A percentile compares a stretch with the other conserved stretches of the same genome.
phyloP scores from a whole-genome alignment of 2,329 filamentous ascomycete genomes.

The Paecilomyces variotii region DNA sequence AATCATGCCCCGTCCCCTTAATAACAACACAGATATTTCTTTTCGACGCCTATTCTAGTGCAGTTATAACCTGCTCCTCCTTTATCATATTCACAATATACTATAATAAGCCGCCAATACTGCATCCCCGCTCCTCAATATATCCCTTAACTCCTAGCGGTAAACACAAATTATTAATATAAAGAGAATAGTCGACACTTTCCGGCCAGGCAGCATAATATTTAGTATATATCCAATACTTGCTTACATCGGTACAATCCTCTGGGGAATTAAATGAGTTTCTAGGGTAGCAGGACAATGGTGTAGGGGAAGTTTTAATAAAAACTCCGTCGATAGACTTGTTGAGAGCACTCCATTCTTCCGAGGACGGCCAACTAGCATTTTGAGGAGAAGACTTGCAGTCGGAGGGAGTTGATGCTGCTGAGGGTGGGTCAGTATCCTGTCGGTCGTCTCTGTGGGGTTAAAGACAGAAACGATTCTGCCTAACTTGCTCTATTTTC shows the following conservation, averaged over 20 bases:
- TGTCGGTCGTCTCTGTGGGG: no score
- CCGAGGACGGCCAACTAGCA: constrained; percentile 9
- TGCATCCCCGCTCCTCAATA: constrained; percentile 16
- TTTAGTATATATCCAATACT: constrained; percentile 19
- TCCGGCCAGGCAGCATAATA: constrained; percentile 26
- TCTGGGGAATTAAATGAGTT: constrained; percentile 18
- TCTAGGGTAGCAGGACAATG: constrained; percentile 23
- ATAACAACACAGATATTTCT: constrained; percentile 18
- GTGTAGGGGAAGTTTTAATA: constrained; percentile 16
- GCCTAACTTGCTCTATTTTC: no score
- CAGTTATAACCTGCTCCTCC: constrained; percentile 18
- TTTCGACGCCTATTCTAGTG: constrained; percentile 16
- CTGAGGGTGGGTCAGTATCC: no score
- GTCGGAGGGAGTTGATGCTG: no score
- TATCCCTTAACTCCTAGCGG: constrained; percentile 19
- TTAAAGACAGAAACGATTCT: no score
- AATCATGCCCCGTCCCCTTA: constrained; percentile 13
- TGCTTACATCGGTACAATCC: constrained; percentile 15
- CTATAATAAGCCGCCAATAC: constrained; percentile 19
- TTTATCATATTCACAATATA: constrained; percentile 27
- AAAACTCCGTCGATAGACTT: constrained; percentile 13
- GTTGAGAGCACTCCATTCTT: constrained; percentile 17
- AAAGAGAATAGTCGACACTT: constrained; percentile 21
- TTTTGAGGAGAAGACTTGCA: no score
- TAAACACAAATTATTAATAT: constrained; percentile 26